Evolutionary conservation across 805 yeast genomes (phyloP), one percentile per base, ranked within the genome.

Genomic region (Myxozyma neglecta): DNA sequence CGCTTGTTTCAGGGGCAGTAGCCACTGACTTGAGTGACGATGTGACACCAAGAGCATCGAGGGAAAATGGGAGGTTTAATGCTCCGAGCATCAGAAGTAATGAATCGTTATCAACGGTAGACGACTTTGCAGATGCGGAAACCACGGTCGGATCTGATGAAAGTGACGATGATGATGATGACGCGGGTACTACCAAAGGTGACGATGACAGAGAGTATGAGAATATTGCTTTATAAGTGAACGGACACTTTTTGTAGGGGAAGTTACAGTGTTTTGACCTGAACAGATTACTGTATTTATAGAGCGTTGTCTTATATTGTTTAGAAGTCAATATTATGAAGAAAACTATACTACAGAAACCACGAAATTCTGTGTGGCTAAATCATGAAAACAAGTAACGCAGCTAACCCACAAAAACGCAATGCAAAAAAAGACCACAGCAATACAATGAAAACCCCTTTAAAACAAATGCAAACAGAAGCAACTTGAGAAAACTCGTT

Each of bases 71-170:
- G 13, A 54, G 45, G 11, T 13, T 35, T 7, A 16, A 42, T 42
- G 46, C 46, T 42, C 46, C 46, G 11, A 42, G 46, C 18, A 42
- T 42, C 18, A 14, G n/a, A 20, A 42, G 46, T 36, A 54, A 45
- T 29, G 42, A 14, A 3, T 53, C 52, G 14, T 37, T 39, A 16
- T 53, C 55, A 11, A 51, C 63, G 18, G 49, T 46, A 14, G 59
- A 55, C 44, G 24, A 56, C 18, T 57, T 52, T 43, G 64, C 57
- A 57, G 64, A 61, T 29, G 59, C 60, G 14, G 48, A 36, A 48
- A 55, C 57, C 11, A 44, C 49, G 36, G 53, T 48, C 16, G 49
- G 34, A 39, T 57, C 48, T n/a, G 36, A 35, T 7, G 46, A 29
- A 5, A 54, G 47, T 16, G 58, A 49, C 9, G 60, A 51, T 11